These are phyloP conservation scores for Fusarium kyushuense DNA, from an alignment of 2,329 filamentous ascomycete genomes.

Conservation along the genomic window DNA sequence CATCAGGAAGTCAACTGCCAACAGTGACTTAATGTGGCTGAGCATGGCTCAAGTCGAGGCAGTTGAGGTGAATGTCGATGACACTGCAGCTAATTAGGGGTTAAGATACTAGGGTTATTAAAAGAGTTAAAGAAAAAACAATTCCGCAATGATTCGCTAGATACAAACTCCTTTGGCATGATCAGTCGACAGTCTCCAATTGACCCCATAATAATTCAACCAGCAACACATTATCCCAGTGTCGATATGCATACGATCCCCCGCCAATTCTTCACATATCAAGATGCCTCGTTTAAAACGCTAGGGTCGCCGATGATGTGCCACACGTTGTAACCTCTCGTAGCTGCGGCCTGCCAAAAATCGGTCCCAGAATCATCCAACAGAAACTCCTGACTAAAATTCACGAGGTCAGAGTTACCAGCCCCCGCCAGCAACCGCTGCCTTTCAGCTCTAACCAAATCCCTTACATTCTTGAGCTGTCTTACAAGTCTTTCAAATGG, in stretches of 20 bases:
- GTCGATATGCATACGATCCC: neutral
- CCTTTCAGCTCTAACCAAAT: constrained; percentile 50
- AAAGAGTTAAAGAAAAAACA: constrained; percentile 1
- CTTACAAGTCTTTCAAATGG: constrained; percentile 51
- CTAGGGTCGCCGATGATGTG: constrained; percentile 47
- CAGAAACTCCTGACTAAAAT: constrained; percentile 42
- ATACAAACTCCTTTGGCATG: constrained; percentile 8
- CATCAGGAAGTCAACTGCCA: constrained; percentile 61
- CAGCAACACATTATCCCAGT: neutral
- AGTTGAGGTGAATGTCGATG: constrained; percentile 48
- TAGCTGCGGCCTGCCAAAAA: constrained; percentile 45
- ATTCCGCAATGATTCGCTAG: constrained; percentile 7
- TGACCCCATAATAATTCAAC: neutral
- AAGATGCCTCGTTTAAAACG: constrained; percentile 39
- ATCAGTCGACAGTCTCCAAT: neutral
- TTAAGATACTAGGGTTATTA: neutral
- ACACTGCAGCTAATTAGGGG: constrained; percentile 16
- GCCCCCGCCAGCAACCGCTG: constrained; percentile 44
- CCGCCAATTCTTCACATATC: neutral
- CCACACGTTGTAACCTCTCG: constrained; percentile 44
- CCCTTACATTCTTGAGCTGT: constrained; percentile 50
- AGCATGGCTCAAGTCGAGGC: constrained; percentile 62
- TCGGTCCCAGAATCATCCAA: constrained; percentile 44
- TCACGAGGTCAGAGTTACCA: constrained; percentile 32
- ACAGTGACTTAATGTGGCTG: constrained; percentile 65